Evolutionary conservation across 441 rosid species (phyloP).

Genomic region (Capsella rubella): DNA sequence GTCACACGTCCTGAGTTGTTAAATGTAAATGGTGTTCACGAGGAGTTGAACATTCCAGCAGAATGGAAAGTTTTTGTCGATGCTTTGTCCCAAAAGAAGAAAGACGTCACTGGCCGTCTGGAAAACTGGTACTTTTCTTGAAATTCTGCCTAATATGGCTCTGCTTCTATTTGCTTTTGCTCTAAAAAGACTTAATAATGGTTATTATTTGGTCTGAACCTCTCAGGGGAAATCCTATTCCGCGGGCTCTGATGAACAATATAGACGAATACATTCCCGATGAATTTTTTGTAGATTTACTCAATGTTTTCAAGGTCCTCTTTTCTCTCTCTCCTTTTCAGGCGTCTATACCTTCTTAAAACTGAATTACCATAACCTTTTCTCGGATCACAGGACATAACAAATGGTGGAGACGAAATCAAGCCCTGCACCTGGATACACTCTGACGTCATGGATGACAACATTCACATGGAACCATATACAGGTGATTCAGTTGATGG

Average conservation of each 20-base stretch:
- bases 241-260: constrained; percentile 62
- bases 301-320: constrained; percentile 64
- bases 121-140: constrained; percentile 61
- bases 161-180: constrained; percentile 38
- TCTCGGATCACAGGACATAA: constrained; percentile 54
- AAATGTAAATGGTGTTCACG: constrained; percentile 42
- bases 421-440: constrained; percentile 92
- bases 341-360: neutral
- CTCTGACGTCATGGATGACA: constrained; percentile 95
- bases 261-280: constrained; percentile 84
- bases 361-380: constrained; percentile 5
- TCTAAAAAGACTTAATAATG: neutral
- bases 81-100: constrained; percentile 63
- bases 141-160: neutral
- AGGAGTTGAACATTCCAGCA: constrained; percentile 55
- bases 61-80: constrained; percentile 77
- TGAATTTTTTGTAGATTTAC: constrained; percentile 63
- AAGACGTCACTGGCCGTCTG: constrained; percentile 60
- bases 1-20: constrained; percentile 49
- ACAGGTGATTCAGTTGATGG: constrained; percentile 41
- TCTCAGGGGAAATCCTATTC: constrained; percentile 93
- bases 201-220: constrained; percentile 28
- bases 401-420: constrained; percentile 46
- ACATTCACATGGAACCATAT: constrained; percentile 77
- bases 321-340: constrained; percentile 17